phyloP scores from a whole-genome alignment of 495 filamentous ascomycete genomes.

The Aspergillus sclerotioniger region DNA sequence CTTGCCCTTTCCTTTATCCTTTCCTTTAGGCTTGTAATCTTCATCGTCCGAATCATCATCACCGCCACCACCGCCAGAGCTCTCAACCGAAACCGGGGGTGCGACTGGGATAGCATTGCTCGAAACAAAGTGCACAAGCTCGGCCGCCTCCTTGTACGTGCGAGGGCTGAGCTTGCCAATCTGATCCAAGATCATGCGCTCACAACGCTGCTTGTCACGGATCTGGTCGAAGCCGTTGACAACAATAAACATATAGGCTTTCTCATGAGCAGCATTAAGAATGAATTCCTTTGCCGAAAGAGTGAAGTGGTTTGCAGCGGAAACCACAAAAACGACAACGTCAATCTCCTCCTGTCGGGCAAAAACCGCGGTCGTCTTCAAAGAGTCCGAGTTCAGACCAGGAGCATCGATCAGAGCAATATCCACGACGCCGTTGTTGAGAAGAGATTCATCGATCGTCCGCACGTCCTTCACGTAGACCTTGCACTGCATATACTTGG shows the following conservation, averaged over 20 bases:
- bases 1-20: constrained; percentile 83
- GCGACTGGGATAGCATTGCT: constrained; percentile 85
- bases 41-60: constrained; percentile 57
- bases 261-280: constrained; percentile 89
- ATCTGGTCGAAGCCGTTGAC: constrained; percentile 97
- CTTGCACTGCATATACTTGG: constrained; percentile 89
- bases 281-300: constrained; percentile 96
- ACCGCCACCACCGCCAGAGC: constrained; percentile 52
- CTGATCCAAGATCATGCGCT: constrained; percentile 90
- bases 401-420: constrained; percentile 97
- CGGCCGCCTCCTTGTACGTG: constrained; percentile 87
- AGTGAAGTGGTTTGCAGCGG: constrained; percentile 96
- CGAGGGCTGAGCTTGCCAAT: constrained; percentile 78
- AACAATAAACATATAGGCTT: constrained; percentile 98
- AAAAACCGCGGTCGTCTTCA: constrained; percentile 96
- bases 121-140: constrained; percentile 96
- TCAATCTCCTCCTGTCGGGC: constrained; percentile 98
- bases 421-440: constrained; percentile 97
- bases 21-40: constrained; percentile 42
- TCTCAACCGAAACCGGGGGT: constrained; percentile 47
- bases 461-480: constrained; percentile 93
- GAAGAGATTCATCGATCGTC: constrained; percentile 84
- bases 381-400: constrained; percentile 89
- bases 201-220: constrained; percentile 78
- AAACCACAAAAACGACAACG: constrained; percentile 97